These are phyloP conservation scores for Flaveria floridana DNA, from an alignment of 140 eudicot species.

Conservation along the genomic window DNA sequence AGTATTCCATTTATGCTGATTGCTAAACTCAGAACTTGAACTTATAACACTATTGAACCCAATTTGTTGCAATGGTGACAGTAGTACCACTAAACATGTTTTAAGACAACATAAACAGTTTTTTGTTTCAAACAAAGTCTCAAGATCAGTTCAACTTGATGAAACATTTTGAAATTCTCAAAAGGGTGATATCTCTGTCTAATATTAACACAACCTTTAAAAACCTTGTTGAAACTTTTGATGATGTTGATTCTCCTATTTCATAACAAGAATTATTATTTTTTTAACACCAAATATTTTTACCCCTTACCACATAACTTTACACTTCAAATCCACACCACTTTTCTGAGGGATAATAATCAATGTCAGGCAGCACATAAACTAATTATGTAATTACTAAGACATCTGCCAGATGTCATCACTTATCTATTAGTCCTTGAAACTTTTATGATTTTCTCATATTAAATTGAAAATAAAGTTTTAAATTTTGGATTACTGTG, in stretches of 20 bases:
- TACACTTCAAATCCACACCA: too few species aligned
- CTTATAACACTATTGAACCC: not conserved
- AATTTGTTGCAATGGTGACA: not conserved
- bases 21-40: not conserved
- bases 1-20: not conserved
- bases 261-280: not conserved
- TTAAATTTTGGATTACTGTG: not conserved
- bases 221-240: not conserved
- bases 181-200: not conserved
- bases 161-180: not conserved
- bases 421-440: not conserved
- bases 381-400: not conserved
- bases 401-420: not conserved
- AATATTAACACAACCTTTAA: not conserved
- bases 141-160: not conserved
- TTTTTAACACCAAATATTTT: too few species aligned
- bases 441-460: not conserved
- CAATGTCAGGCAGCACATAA: too few species aligned
- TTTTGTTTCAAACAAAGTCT: not conserved
- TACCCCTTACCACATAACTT: too few species aligned
- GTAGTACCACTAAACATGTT: not conserved
- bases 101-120: not conserved
- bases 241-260: not conserved
- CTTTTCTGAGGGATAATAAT: too few species aligned
- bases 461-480: not conserved